phyloP scores from a whole-genome alignment of 768 basidiomycete species.

The Suillus hirtellus region DNA sequence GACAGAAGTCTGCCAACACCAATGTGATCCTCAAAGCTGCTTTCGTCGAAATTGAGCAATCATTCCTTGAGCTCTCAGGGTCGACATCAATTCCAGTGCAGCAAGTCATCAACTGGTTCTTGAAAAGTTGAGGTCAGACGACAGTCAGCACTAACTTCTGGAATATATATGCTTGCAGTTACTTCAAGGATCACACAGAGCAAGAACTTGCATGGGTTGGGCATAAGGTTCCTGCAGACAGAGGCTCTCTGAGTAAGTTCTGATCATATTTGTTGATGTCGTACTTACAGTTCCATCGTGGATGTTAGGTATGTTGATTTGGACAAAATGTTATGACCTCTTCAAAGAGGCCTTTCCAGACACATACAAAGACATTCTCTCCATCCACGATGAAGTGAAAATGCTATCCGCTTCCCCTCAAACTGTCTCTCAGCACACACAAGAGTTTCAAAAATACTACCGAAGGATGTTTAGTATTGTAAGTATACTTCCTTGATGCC shows the following conservation, averaged over 20 bases:
- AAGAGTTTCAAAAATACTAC: too few species aligned
- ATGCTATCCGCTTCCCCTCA: too few species aligned
- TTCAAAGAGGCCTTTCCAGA: too few species aligned
- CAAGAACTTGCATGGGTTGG: constrained; percentile 7
- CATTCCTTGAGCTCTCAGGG: not conserved
- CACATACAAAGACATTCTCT: too few species aligned
- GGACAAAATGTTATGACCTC: too few species aligned
- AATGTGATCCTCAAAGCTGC: not conserved
- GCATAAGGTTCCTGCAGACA: not conserved
- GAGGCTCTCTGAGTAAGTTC: constrained; percentile 4
- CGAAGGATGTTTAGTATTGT: too few species aligned
- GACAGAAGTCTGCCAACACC: not conserved
- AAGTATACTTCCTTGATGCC: too few species aligned
- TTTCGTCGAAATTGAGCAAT: not conserved
- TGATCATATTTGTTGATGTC: not conserved
- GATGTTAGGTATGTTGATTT: too few species aligned
- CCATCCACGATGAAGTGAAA: too few species aligned
- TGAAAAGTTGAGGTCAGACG: constrained; percentile 6
- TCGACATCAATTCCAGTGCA: constrained; percentile 7
- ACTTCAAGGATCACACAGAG: constrained; percentile 10
- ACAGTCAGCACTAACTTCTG: constrained; percentile 6
- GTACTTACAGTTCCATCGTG: too few species aligned
- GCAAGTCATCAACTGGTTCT: constrained; percentile 14
- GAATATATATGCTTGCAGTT: not conserved
- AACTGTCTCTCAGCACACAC: too few species aligned